A percentile compares a stretch with the other conserved stretches of the same genome.
Conservation (phyloP, 2,329 filamentous ascomycete species). For the Neurospora crassa region DNA sequence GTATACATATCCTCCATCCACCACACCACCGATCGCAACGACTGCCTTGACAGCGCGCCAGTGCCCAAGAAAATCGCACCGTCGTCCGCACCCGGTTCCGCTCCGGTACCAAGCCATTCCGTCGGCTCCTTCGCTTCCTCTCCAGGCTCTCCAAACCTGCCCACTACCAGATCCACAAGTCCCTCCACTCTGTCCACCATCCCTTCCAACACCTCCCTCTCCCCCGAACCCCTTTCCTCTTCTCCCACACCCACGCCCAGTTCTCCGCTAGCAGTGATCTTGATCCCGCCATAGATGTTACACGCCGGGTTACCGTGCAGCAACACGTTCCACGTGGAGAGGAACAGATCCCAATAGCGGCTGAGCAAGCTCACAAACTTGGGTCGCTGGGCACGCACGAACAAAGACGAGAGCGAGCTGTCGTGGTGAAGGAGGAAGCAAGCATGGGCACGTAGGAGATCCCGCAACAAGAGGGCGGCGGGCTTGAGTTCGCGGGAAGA, state of each 20-base stretch:
- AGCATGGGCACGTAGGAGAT: constrained; percentile 73
- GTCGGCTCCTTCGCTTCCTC: constrained; percentile 18
- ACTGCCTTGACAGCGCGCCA: constrained; percentile 61
- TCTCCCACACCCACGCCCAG: constrained; percentile 91
- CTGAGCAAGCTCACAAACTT: constrained; percentile 65
- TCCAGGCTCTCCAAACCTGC: constrained; percentile 61
- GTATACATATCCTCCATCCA: constrained; percentile 87
- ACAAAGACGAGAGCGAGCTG: constrained; percentile 60
- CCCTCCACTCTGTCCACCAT: constrained; percentile 71
- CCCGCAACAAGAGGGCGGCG: constrained; percentile 63
- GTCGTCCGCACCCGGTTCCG: constrained; percentile 60
- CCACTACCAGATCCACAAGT: constrained; percentile 78
- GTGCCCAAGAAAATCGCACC: constrained; percentile 80
- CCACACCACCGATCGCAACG: constrained; percentile 61
- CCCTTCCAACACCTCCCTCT: constrained; percentile 88
- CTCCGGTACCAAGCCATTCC: constrained; percentile 69
- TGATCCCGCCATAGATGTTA: constrained; percentile 72
- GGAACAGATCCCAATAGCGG: constrained; percentile 68
- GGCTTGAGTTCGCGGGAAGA: constrained; percentile 87
- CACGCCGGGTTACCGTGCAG: constrained; percentile 81
- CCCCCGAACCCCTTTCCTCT: constrained; percentile 87
- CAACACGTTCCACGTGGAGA: constrained; percentile 76
- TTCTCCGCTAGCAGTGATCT: constrained; percentile 82
- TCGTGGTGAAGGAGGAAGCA: constrained; percentile 85
- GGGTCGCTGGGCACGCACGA: constrained; percentile 50